Evolutionary conservation across 192 early-diverging fungal species (phyloP).

Genomic region (Backusella westeae): DNA sequence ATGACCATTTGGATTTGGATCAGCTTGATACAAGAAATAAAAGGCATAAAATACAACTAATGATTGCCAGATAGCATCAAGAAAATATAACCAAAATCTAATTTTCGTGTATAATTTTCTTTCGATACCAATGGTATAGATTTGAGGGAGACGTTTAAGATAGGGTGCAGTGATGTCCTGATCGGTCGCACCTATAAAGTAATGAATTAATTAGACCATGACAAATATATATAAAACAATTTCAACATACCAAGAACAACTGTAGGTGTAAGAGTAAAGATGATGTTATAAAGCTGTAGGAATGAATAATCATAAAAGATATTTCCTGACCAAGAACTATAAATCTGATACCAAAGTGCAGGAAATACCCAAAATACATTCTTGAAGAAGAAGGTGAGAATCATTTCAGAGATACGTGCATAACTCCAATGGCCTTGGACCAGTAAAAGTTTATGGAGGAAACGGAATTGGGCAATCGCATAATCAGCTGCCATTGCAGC

Average conservation of each 20-base stretch:
- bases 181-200: constrained; percentile 51
- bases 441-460: constrained; percentile 79
- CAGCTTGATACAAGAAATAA: constrained; percentile 57
- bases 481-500: constrained; percentile 95
- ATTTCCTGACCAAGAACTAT: constrained; percentile 82
- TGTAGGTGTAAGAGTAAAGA: constrained; percentile 67
- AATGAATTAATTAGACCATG: background rate
- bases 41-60: constrained; percentile 81
- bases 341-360: constrained; percentile 93
- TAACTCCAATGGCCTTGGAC: constrained; percentile 97
- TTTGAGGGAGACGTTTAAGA: constrained; percentile 53
- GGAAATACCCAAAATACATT: constrained; percentile 92
- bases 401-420: constrained; percentile 84
- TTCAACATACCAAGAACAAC: constrained; percentile 42
- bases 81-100: constrained; percentile 83
- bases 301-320: constrained; percentile 94
- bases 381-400: constrained; percentile 95
- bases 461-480: constrained; percentile 89
- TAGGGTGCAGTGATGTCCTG: constrained; percentile 65
- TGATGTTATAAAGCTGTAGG: constrained; percentile 85
- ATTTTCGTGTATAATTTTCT: constrained; percentile 81
- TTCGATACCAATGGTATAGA: constrained; percentile 83
- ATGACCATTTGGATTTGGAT: constrained; percentile 50
- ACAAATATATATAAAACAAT: background rate
- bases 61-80: constrained; percentile 93